Percentiles rank a stretch among this genome's conserved stretches.
Conservation (phyloP, 257 asterid genomes). For the Euphrasia confusa region DNA sequence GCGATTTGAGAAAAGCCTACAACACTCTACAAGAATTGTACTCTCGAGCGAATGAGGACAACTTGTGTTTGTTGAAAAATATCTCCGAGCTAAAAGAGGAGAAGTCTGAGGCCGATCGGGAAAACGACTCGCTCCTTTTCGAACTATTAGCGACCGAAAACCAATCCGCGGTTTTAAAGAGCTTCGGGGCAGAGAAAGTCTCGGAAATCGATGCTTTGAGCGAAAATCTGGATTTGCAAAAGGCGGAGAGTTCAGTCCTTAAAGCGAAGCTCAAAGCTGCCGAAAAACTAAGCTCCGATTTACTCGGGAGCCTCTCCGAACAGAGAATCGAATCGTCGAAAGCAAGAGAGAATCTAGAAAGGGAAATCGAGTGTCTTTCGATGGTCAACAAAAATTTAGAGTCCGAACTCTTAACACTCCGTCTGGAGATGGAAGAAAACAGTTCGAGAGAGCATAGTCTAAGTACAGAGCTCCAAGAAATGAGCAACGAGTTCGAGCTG, state of each 20-base stretch:
- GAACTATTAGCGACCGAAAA: constrained; percentile 46
- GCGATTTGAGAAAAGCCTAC: constrained; percentile 46
- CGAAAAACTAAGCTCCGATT: constrained; percentile 43
- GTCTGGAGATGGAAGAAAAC: constrained; percentile 57
- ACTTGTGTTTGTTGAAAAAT: constrained; percentile 45
- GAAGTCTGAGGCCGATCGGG: constrained; percentile 48
- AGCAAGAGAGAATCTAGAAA: constrained; percentile 42
- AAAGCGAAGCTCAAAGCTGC: constrained; percentile 51
- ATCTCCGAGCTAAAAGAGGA: constrained; percentile 48
- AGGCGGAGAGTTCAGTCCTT: constrained; percentile 49
- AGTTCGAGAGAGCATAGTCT: constrained; percentile 38
- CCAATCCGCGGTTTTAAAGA: constrained; percentile 42
- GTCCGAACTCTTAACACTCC: constrained; percentile 49
- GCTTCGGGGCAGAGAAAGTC: constrained; percentile 45
- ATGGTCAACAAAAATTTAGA: constrained; percentile 44
- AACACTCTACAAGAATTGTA: constrained; percentile 38
- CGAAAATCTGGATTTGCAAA: constrained; percentile 51
- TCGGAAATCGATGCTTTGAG: constrained; percentile 40
- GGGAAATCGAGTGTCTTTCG: constrained; percentile 49
- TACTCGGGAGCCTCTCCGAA: constrained; percentile 40
- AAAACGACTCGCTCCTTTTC: constrained; percentile 43
- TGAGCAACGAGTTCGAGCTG: constrained; percentile 53
- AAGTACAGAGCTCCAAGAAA: constrained; percentile 25
- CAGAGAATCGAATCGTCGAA: constrained; percentile 44
- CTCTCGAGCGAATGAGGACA: constrained; percentile 49